Evolutionary conservation across 768 basidiomycete genomes (phyloP).

Genomic region (Pisolithus orientalis): DNA sequence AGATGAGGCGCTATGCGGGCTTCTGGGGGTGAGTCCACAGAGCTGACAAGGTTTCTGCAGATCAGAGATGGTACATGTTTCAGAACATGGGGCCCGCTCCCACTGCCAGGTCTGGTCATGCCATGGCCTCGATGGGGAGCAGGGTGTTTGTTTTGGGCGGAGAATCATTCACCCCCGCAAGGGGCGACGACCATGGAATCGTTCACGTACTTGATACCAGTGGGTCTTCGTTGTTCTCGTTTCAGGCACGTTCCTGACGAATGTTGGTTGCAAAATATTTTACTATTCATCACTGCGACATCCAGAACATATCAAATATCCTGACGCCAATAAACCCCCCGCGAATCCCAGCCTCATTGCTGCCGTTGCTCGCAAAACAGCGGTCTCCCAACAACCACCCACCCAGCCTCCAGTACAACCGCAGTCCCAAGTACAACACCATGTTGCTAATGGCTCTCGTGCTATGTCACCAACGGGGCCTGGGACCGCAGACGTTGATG

Average conservation of each 20-base stretch:
- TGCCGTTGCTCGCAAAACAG: constrained; percentile 40
- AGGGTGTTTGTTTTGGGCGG: constrained; percentile 93
- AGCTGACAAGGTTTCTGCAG: constrained; percentile 35
- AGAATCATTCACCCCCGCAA: constrained; percentile 72
- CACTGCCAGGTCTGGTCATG: constrained; percentile 88
- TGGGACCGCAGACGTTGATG: constrained; percentile 43
- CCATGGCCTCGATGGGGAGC: constrained; percentile 91
- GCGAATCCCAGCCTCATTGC: constrained; percentile 17
- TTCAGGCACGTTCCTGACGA: not conserved
- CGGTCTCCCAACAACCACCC: constrained; percentile 26
- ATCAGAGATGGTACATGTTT: constrained; percentile 99
- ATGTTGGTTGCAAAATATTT: not conserved
- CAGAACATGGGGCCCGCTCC: constrained; percentile 99
- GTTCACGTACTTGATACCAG: constrained; percentile 96
- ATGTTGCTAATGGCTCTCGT: constrained; percentile 36
- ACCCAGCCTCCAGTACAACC: constrained; percentile 24
- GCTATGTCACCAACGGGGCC: constrained; percentile 59
- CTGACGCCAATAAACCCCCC: constrained; percentile 50
- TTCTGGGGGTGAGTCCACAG: not conserved
- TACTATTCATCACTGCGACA: constrained; percentile 1
- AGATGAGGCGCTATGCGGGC: not conserved
- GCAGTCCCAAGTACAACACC: constrained; percentile 17
- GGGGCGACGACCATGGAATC: constrained; percentile 70
- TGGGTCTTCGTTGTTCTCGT: constrained; percentile 36
- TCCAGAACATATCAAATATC: constrained; percentile 90